Evolutionary conservation across 768 basidiomycete species (phyloP), one percentile per base, ranked within the genome.

Genomic region (Rhizopogon salebrosus): DNA sequence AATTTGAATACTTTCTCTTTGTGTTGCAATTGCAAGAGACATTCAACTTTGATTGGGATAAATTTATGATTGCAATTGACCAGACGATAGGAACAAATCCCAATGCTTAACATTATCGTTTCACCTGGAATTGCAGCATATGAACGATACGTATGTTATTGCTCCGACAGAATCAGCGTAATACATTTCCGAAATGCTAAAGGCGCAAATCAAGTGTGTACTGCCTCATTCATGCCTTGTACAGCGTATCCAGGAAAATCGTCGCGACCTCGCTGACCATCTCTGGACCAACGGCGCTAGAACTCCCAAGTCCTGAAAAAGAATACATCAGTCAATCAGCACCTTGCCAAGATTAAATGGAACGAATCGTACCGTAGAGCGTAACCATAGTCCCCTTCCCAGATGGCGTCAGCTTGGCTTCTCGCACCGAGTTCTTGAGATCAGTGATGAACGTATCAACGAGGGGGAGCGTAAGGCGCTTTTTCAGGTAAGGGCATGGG

Each of bases 331-430:
- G 45, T 52, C 13, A 54, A 36, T 24, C 7, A 29, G 20, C 1
- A 13, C 39, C 8, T 4, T 20, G 14, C 4, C 13, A 8, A 18
- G 1, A 36, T 39, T 8, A 16, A 27, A 31, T 23, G 49, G 36
- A 13, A 18, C 46, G 23, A 13, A 73, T 22, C 82, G 51, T 54
- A 94, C 94, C 94, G 63, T 97, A 98, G 11, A 98, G 65, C 13
- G 86, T 79, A 3, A 97, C 92, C 93, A 98, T 95, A 27, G 82
- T 82, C 7, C 95, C 95, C 62, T 85, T 80, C 6, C 87, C 86
- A 27, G 75, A 72, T 0, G 89, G 84, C 4, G 50, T 23, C 26
- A 71, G 53, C 65, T 85, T 89, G 20, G 91, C 86, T 52, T 89
- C 84, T 40, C 74, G 70, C 6, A 99, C 82, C 0, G 84, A 77